Percentiles rank a stretch among this genome's conserved stretches.
Conservation (phyloP, 2,329 filamentous ascomycete genomes). For the Didymella pomorum region DNA sequence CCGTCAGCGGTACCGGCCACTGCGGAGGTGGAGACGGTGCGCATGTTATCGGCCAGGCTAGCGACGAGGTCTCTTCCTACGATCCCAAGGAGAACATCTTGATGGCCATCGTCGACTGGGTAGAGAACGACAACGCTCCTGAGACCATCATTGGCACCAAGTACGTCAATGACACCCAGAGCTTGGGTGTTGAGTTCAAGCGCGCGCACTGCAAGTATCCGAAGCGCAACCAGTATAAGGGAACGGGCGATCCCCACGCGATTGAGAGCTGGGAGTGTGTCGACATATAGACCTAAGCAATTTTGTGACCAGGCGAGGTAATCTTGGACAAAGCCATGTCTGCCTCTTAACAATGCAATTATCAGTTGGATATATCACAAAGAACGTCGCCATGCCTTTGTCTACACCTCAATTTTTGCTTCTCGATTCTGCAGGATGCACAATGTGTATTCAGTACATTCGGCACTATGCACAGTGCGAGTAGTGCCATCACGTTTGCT, state of each 20-base stretch:
- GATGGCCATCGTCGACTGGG: slow-evolving; percentile 59
- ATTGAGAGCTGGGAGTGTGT: slow-evolving; percentile 48
- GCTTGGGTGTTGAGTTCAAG: slow-evolving; percentile 42
- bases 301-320: not conserved
- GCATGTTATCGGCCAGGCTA: slow-evolving; percentile 43
- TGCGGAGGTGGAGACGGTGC: slow-evolving; percentile 60
- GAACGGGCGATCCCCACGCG: slow-evolving; percentile 40
- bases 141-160: slow-evolving; percentile 48
- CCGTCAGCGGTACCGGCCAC: slow-evolving; percentile 61
- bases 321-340: not conserved
- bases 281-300: slow-evolving; percentile 5
- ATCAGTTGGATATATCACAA: too few species aligned
- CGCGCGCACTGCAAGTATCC: slow-evolving; percentile 51
- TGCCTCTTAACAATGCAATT: not conserved
- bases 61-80: slow-evolving; percentile 29
- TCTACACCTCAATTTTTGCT: not conserved
- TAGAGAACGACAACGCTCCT: slow-evolving; percentile 54
- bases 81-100: slow-evolving; percentile 57
- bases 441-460: not conserved
- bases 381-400: not conserved
- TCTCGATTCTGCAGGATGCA: not conserved
- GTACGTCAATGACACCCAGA: slow-evolving; percentile 41
- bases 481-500: not conserved
- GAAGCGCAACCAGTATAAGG: slow-evolving; percentile 45
- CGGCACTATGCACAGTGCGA: not conserved